Base-by-base conservation (phyloP, 495 filamentous ascomycete genomes). In the Coniosporium apollinis region DNA sequence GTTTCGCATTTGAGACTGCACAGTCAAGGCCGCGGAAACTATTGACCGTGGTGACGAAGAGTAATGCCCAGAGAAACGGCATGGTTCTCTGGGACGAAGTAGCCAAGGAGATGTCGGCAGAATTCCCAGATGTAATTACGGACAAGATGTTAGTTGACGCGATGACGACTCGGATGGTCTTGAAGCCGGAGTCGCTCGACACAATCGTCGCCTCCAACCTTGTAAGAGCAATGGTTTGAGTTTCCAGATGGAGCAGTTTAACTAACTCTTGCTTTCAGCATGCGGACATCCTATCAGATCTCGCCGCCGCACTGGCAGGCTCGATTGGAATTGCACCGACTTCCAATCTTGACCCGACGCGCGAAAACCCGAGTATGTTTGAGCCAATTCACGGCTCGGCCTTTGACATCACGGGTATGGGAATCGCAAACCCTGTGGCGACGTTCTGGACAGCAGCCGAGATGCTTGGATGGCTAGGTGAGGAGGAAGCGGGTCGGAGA, bases 121-220 rank as follows among this genome's bases (percentile, higher is more conserved):
- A 70, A 2, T 72, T 64, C 42, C 67, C 65, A 5, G 62, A 69
- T 39, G 66, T 70, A 17, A 56, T 58, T 36, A 49, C 57, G 17
- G 66, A 71, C 33, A 72, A 68, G 51, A 71, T 71, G 67, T 51
- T 71, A 17, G 68, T 72, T 29, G 68, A 72, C 51, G 66, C 68
- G 11, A 71, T 71, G 68, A 72, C 68, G 5, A 59, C 60, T 19
- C 47, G 65, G 10, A 72, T 71, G 68, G 65, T 69, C 7, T 41
- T 66, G 22, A 64, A 68, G 41, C 67, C 67, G 0, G 55, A 64
- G 47, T 59, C 46, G 18, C 30, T 72, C 30, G 68, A 72, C 45
- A 71, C 67, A 0, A 66, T 70, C 37, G 66, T 72, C 28, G 68
- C 65, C 4, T 68, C 61, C 8, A 72, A 72, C 43, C 39, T 72